Evolutionary conservation across 495 filamentous ascomycete species (phyloP), one percentile per base, ranked within the genome.

Genomic region (Penicillium canariense): DNA sequence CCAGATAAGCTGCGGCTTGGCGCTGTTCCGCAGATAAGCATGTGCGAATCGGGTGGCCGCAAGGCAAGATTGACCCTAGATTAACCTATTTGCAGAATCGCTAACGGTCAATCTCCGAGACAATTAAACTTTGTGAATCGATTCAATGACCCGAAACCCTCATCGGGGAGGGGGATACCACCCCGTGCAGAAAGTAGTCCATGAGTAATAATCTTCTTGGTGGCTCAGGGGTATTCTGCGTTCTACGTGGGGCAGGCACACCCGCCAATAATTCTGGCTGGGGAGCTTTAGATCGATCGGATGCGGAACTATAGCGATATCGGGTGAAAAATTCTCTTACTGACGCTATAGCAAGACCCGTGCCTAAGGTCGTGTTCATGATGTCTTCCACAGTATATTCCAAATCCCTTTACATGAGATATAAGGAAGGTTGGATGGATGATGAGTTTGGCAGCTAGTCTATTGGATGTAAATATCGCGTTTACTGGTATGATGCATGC

Each of bases 1-100:
- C 12, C 18, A 52, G 49, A 52, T 52, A 52, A 52, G 49, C 49
- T 15, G 26, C 22, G 23, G 12, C 49, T 52, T 43, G 49, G 36
- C 26, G 15, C 15, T 22, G 10, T 12, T 15, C 15, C 8, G 22
- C 26, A 31, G 49, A 52, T 52, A 52, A 52, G 49, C 17, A 14
- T n/a, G 7, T 9, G 27, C 49, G 36, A 52, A 52, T 52, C 30
- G 31, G 46, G 31, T 34, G 30, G 4, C n/a, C 23, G 43, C 10
- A 18, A 15, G n/a, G 23, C n/a, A 10, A 27, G 25, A 30, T 30
- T 46, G 26, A 30, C 14, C n/a, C 25, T 46, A n/a, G n/a, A 25
- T 46, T 28, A 30, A 27, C 43, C 26, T 30, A 27, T 46, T 23
- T 18, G 14, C 18, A 35, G 9, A 35, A 6, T 12, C 30, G 30